Evolutionary conservation across 176 grass and related monocot genomes (phyloP).

Genomic region (Lolium multiflorum): DNA sequence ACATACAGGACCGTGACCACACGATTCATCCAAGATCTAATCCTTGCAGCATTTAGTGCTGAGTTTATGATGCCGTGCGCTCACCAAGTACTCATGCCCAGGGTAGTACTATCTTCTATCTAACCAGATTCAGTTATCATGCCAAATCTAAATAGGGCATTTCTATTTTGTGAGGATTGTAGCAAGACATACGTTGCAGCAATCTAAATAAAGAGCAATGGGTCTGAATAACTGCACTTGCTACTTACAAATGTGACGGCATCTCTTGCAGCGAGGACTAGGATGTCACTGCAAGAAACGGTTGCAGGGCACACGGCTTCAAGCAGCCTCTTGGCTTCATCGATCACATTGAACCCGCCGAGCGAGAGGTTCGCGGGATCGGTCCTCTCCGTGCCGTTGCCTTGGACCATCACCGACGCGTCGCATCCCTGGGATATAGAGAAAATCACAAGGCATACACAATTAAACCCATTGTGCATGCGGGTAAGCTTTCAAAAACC

Average conservation of each 20-base stretch:
- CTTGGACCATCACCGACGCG: slow-evolving; percentile 85
- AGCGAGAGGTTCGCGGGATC: slow-evolving; percentile 91
- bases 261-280: slow-evolving; percentile 87
- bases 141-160: neutral
- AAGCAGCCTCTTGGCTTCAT: slow-evolving; percentile 75
- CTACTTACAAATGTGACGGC: slow-evolving; percentile 81
- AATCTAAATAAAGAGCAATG: neutral
- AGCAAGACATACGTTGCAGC: neutral
- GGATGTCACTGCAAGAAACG: slow-evolving; percentile 87
- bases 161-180: neutral
- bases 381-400: slow-evolving; percentile 74
- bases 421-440: slow-evolving; percentile 77
- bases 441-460: neutral
- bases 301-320: slow-evolving; percentile 80
- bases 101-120: neutral
- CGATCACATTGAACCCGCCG: slow-evolving; percentile 81
- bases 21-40: slow-evolving; percentile 45
- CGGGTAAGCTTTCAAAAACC: neutral
- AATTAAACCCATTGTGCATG: neutral
- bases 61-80: slow-evolving; percentile 20
- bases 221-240: neutral
- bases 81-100: neutral
- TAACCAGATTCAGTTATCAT: too few relatives aligned
- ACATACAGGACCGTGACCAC: slow-evolving; percentile 31
- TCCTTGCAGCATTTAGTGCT: slow-evolving; percentile 30